phyloP scores from a whole-genome alignment of 352 stramenopile genomes.

The Detonula confervacea region DNA sequence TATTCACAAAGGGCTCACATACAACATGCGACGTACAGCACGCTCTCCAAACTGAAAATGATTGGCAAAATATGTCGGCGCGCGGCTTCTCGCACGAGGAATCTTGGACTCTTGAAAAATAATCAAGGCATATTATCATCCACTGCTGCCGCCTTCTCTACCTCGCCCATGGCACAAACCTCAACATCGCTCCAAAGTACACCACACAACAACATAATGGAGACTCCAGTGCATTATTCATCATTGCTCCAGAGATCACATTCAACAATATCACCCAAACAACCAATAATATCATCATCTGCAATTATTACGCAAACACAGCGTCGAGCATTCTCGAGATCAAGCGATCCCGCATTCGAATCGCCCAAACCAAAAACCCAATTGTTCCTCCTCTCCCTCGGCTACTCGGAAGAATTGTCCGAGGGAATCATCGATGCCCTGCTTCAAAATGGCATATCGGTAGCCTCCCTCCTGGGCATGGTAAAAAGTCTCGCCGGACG shows the following conservation, averaged over 20 bases:
- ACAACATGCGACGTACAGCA: too few relatives aligned
- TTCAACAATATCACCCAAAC: background rate
- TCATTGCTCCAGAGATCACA: background rate
- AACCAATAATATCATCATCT: background rate
- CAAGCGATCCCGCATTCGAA: background rate
- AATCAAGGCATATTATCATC: too few relatives aligned
- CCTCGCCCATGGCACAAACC: too few relatives aligned
- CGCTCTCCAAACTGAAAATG: too few relatives aligned
- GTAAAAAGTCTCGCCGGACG: slow-evolving; percentile 54
- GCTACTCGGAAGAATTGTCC: slow-evolving; percentile 49
- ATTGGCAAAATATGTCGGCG: too few relatives aligned
- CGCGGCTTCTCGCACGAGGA: too few relatives aligned
- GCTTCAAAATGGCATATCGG: slow-evolving; percentile 50
- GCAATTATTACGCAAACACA: too few relatives aligned
- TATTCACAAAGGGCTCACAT: too few relatives aligned
- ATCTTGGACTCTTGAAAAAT: too few relatives aligned
- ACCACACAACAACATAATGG: too few relatives aligned
- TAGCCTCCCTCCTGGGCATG: slow-evolving; percentile 50
- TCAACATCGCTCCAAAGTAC: too few relatives aligned
- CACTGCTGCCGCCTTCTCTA: too few relatives aligned
- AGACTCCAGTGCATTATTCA: background rate
- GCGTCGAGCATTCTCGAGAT: background rate
- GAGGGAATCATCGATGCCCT: slow-evolving; percentile 63
- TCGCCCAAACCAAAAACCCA: slow-evolving; percentile 23
- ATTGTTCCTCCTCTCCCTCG: slow-evolving; percentile 49